Percentiles rank a stretch among this genome's conserved stretches.
These are phyloP conservation scores for Saccharomycopsis hybrid DNA, from an alignment of 1,139 yeast species.

Conservation along the genomic window DNA sequence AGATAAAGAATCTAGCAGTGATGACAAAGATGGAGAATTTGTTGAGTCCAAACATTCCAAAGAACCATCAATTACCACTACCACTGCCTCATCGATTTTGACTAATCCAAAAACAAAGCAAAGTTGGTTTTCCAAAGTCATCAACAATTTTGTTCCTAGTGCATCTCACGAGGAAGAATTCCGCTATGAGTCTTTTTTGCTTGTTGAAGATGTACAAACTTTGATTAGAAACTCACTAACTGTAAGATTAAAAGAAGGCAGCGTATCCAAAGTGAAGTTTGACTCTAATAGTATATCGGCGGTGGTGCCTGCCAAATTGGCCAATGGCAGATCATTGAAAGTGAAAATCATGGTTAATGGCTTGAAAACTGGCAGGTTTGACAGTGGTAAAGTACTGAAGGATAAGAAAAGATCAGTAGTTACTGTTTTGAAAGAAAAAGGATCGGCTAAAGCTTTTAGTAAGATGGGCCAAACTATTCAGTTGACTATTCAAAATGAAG, in stretches of 20 bases:
- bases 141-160: slow-evolving; percentile 22
- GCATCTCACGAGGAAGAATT: slow-evolving; percentile 17
- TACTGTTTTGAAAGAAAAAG: slow-evolving; percentile 45
- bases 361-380: slow-evolving; percentile 5
- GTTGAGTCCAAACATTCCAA: slow-evolving; percentile 13
- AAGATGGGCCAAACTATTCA: slow-evolving; percentile 42
- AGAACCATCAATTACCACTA: slow-evolving; percentile 14
- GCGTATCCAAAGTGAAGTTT: slow-evolving; percentile 37
- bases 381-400: slow-evolving; percentile 26
- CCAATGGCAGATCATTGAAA: slow-evolving; percentile 42
- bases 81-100: slow-evolving; percentile 13
- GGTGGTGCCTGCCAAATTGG: slow-evolving; percentile 41
- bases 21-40: neutral
- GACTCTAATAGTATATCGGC: slow-evolving; percentile 44
- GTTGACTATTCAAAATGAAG: slow-evolving; percentile 33
- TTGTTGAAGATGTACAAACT: slow-evolving; percentile 23
- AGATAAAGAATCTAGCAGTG: neutral
- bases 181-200: slow-evolving; percentile 21
- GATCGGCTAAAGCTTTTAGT: slow-evolving; percentile 50
- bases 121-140: slow-evolving; percentile 22
- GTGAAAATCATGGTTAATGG: slow-evolving; percentile 40
- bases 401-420: slow-evolving; percentile 34
- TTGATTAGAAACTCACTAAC: slow-evolving; percentile 32
- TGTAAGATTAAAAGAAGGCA: slow-evolving; percentile 46
- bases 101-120: slow-evolving; percentile 21